phyloP scores from a whole-genome alignment of 1,139 yeast genomes.

The Pichia sp. region DNA sequence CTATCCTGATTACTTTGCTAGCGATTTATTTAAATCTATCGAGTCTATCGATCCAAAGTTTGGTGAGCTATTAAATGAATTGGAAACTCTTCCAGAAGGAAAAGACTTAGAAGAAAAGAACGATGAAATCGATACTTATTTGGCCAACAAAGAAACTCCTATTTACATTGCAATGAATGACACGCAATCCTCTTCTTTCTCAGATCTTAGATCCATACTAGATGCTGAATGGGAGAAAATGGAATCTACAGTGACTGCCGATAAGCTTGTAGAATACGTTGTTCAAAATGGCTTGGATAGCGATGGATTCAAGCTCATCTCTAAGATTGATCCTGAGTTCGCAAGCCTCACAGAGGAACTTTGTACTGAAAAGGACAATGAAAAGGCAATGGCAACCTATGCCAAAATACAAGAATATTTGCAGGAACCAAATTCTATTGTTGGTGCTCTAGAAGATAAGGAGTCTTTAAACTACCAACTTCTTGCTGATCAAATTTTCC shows the following conservation, averaged over 20 bases:
- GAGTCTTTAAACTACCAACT: constrained; percentile 24
- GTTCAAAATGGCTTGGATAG: constrained; percentile 23
- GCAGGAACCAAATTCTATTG: constrained; percentile 20
- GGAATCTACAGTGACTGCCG: constrained; percentile 22
- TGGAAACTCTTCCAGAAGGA: constrained; percentile 27
- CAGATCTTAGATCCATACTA: constrained; percentile 17
- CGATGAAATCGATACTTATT: constrained; percentile 23
- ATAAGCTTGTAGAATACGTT: constrained; percentile 25
- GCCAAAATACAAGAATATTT: constrained; percentile 21
- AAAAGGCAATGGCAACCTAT: constrained; percentile 19
- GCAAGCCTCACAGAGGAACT: constrained; percentile 17
- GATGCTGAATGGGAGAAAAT: constrained; percentile 21
- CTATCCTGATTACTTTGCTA: constrained; percentile 22
- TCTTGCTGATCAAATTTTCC: constrained; percentile 18
- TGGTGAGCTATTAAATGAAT: constrained; percentile 21
- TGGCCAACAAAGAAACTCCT: constrained; percentile 21
- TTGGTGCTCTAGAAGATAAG: constrained; percentile 20
- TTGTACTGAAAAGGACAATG: constrained; percentile 14
- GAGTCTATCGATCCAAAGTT: constrained; percentile 26
- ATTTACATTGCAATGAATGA: constrained; percentile 26
- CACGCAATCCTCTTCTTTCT: constrained; percentile 18
- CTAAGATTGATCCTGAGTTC: constrained; percentile 25
- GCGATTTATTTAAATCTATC: constrained; percentile 19
- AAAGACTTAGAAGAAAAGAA: constrained; percentile 22
- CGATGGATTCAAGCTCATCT: constrained; percentile 23